Evolutionary conservation across 768 basidiomycete genomes (phyloP), one percentile per base, ranked within the genome.

Genomic region (Tremella fuciformis): DNA sequence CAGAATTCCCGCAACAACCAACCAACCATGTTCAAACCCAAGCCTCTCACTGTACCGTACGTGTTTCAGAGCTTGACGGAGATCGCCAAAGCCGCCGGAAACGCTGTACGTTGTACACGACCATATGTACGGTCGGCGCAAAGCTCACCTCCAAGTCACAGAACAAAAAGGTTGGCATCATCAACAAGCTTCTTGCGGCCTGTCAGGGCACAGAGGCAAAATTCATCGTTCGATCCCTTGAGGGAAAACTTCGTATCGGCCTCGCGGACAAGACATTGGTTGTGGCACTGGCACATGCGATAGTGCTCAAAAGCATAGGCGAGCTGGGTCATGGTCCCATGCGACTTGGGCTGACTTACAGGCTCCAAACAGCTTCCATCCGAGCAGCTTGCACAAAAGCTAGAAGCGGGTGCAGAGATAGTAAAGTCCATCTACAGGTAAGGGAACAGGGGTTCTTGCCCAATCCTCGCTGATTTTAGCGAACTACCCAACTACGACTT

Each of bases 201-300:
- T 98, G 93, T 74, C 87, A 89, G 69, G 90, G 86, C n/a, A 71
- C 65, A 22, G 96, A 99, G 78, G 93, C 96, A 21, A 98, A 97
- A 74, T 99, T 93, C 75, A 89, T 98, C 65, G 87, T 98, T 37
- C 86, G 94, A 40, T 91, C 89, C 73, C 79, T 97, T 63, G 93
- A 97, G 79, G 96, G 96, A 59, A 99, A 99, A 77, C 83, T 99
- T 38, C 84, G 96, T 13, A 98, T 99, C 72, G 91, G 96, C 41
- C 88, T 97, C 72, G 96, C 96, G 7, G 96, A 98, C 75, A 86
- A 90, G 55, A 93, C 92, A 0, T 87, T 96, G n/a, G 80, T 98
- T 46, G 88, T 94, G 37, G 88, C 92, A n/a, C 80, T 99, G 39
- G 89, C 94, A 0, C 91, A 91, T 71, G 94, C 94, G 13, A 83